Evolutionary conservation across 257 asterid species (phyloP), one percentile per base, ranked within the genome.

Genomic region (Echites panduratus): DNA sequence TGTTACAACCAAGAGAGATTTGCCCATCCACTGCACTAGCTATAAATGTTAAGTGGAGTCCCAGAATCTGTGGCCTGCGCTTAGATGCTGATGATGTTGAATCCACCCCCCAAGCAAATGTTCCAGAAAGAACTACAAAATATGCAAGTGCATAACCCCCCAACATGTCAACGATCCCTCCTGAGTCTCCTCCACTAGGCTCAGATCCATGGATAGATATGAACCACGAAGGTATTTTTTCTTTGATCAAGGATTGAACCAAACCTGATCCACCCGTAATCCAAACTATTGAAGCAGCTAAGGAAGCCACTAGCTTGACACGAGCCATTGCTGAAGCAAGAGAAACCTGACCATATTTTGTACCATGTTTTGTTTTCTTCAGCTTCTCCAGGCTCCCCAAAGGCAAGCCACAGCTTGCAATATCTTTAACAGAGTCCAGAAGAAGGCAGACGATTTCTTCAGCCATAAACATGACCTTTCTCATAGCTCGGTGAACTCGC

Each of bases 201-300:
- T 78, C 85, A 0, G 84, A 79, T 57, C 85, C 88, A 19, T 87
- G 95, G 40, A 73, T 76, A 14, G 96, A 87, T 76, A 95, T 77
- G 79, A 95, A 90, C 99, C 97, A 87, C 0, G 97, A 95, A 0
- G 99, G 98, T 44, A 95, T 66, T 1, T 87, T 85, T 82, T 95
- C 99, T 74, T 86, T 87, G 9, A 92, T 73, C 77, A 95, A 76
- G 44, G 91, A 76, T 52, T 89, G 96, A 16, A 89, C 94, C 40
- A 89, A 78, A 69, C 16, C 78, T 27, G 82, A 71, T 53, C 97
- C 98, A 13, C 99, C 99, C 0, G 96, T 85, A 14, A 95, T 75
- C 97, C 98, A 92, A 72, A 92, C 89, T 71, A 95, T 68, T 41
- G 98, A 88, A 66, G 99, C 99, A 6, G 91, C 97, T 26, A 92